Base-by-base conservation (phyloP, 225 moss, liverwort and hornwort species). In the Lunularia cruciata region DNA sequence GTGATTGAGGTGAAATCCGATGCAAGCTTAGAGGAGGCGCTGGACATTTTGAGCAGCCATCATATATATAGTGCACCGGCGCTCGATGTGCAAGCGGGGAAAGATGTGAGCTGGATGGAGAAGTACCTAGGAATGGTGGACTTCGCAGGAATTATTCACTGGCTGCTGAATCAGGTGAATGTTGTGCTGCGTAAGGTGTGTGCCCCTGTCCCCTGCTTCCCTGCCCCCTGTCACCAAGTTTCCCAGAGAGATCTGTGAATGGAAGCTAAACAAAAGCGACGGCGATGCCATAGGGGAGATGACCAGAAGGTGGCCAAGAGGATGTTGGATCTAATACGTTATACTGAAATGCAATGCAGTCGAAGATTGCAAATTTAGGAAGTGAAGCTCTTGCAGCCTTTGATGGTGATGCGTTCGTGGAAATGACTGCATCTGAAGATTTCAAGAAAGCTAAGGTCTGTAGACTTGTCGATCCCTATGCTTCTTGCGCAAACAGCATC, bases 141-240 rank as follows among this genome's bases (percentile, higher is more conserved):
- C 72, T 90, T 90, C 54, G 71, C 88, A 37, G 86, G 90, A 57
- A 84, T 90, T 70, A 86, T 90, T 25, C 86, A 86, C 12, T 90
- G 90, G 90, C 73, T 75, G 3, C 47, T 69, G 19, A 55, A 69
- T 56, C 69, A 69, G 56, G 69, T 69, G 69, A 67, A 22, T 67
- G 4, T 51, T 67, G 19, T 35, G 51, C 33, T 47, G 36, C 23
- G 20, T 51, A 51, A 67, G 67, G 67, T 67, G 67, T 67, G 67
- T 67, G 34, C 35, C 27, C 49, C 20, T 49, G n/a, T n/a, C n/a
- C 20, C 49, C 49, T n/a, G 7, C 18, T 35, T 36, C 32, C 66
- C 48, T 26, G 14, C 26, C 23, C 66, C 48, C 66, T 15, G 23
- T 12, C 13, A 54, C 43, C 43, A 10, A 43, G 11, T 43, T 43